Evolutionary conservation across 1,284 basidiomycete species (phyloP), one percentile per base, ranked within the genome.

Genomic region (Papiliotrema nemorosa): DNA sequence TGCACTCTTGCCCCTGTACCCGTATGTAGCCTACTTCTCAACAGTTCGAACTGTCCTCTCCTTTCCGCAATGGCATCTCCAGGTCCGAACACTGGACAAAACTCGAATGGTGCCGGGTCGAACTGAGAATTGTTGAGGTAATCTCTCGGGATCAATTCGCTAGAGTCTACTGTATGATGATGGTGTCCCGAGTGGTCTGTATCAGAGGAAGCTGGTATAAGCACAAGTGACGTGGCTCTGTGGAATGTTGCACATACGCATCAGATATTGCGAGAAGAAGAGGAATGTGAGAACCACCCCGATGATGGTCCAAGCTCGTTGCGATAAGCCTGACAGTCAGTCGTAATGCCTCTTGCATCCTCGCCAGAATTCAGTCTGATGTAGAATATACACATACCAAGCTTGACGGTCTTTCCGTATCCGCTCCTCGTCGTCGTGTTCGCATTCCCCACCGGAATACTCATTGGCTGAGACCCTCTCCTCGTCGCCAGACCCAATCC

Each of bases 41-140:
- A 78, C 24, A 96, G 80, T 3, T 81, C 77, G 49, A 84, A 76
- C 21, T 84, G 78, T 16, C 90, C 88, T 65, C 94, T 88, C 70
- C 86, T 86, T 34, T 78, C 72, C 2, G 84, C 87, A 41, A 96
- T 77, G 38, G 80, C 79, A 71, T 96, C 92, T 2, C 82, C 82
- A 13, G 86, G 84, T 2, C 89, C 88, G 69, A 87, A 88, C 2
- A 83, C 80, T 0, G 92, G 91, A 68, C 92, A 97, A 73, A 97
- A 97, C 0, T 80, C 77, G 71, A 97, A 97, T 0, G 92, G 91
- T 53, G 83, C 84, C 7, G 81, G 78, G 47, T 84, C 81, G 21
- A 67, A 76, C 63, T 44, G 55, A 20, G 75, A 76, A 39, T 73
- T 71, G 58, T 78, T 78, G 49, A 78, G 63, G 55, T 77, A 77